phyloP scores from a whole-genome alignment of 2,329 filamentous ascomycete species.

The Tolypocladium tropicale region DNA sequence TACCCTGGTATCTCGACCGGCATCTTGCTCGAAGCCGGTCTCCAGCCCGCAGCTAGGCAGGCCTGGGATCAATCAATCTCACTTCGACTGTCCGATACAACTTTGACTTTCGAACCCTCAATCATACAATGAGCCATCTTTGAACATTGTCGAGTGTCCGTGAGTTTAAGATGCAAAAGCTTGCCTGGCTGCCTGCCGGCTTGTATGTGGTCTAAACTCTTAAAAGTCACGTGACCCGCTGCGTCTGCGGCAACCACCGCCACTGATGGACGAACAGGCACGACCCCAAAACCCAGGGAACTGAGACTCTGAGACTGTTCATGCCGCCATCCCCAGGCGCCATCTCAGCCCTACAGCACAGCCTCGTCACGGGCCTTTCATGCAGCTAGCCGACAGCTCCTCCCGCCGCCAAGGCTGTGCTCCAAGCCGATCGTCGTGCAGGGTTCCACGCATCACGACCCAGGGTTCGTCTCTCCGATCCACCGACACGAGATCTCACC shows the following conservation, averaged over 20 bases:
- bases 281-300: background rate
- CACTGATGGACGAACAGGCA: background rate
- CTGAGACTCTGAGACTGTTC: background rate
- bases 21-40: slow-evolving; percentile 13
- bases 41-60: background rate
- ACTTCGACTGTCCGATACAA: background rate
- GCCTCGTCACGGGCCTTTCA: background rate
- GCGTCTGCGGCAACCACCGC: background rate
- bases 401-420: too few relatives aligned
- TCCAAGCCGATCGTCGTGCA: background rate
- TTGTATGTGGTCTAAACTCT: background rate
- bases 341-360: background rate
- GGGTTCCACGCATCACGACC: background rate
- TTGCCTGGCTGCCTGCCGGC: background rate
- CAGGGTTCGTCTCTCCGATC: background rate
- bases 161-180: background rate
- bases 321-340: background rate
- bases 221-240: background rate
- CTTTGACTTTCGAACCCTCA: background rate
- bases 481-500: background rate
- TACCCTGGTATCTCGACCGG: slow-evolving; percentile 37
- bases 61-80: background rate
- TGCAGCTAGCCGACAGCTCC: background rate
- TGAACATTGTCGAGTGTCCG: background rate
- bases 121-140: background rate